phyloP scores from a whole-genome alignment of 495 filamentous ascomycete species.

The Pseudoneurospora amorphoporcata region DNA sequence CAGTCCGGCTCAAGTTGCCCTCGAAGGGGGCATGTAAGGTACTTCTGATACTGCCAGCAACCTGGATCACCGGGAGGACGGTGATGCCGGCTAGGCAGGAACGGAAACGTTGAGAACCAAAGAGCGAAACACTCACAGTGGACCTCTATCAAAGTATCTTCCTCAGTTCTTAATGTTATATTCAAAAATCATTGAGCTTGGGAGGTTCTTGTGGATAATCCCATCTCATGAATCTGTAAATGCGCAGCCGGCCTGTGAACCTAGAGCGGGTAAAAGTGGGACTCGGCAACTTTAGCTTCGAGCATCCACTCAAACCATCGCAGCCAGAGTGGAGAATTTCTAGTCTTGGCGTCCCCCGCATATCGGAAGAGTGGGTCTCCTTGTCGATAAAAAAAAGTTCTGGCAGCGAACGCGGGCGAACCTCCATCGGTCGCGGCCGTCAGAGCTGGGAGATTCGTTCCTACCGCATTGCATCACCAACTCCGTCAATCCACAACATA shows the following conservation, averaged over 20 bases:
- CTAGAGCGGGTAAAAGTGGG: constrained; percentile 19
- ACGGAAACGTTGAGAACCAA: too few species aligned
- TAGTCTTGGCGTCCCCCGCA: neutral
- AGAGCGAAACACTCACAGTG: neutral
- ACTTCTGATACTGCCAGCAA: neutral
- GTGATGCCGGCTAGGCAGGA: neutral
- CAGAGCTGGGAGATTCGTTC: neutral
- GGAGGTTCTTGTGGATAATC: too few species aligned
- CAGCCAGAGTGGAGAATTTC: neutral
- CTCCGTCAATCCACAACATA: neutral
- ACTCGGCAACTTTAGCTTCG: neutral
- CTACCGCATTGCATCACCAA: neutral
- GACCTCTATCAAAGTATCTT: too few species aligned
- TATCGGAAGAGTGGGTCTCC: neutral
- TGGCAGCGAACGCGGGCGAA: neutral
- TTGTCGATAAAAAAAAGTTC: neutral
- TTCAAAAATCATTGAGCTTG: too few species aligned
- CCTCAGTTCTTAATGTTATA: too few species aligned
- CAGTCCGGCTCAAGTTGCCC: neutral
- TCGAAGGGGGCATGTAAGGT: neutral
- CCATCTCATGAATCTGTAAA: too few species aligned
- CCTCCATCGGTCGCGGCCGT: neutral
- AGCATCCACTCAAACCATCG: neutral
- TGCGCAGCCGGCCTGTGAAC: neutral
- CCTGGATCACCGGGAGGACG: neutral